Conservation (phyloP, 805 yeast genomes). For the Candida multigemmis region DNA sequence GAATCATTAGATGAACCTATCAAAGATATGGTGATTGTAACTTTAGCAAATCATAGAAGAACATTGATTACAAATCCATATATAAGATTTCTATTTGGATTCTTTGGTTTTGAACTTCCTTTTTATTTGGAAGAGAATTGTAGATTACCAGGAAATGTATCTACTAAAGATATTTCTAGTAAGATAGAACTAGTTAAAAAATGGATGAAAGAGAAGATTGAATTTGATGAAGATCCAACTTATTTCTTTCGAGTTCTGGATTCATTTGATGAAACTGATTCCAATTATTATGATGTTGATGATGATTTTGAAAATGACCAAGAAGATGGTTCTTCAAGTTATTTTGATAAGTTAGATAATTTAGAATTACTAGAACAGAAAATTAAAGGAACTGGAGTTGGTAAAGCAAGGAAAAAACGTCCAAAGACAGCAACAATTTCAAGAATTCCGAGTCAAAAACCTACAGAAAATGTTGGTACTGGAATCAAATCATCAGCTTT, state of each 20-base stretch:
- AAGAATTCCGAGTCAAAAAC: conserved; percentile 3
- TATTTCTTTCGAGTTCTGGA: conserved; percentile 19
- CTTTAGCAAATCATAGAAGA: conserved; percentile 16
- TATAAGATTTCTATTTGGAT: conserved; percentile 36
- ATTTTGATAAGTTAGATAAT: conserved; percentile 16
- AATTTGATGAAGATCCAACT: conserved; percentile 28
- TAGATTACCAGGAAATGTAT: conserved; percentile 22
- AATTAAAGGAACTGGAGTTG: conserved; percentile 3
- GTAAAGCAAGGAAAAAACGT: conserved; percentile 5
- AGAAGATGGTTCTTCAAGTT: conserved; percentile 12
- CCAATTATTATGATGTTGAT: conserved; percentile 16
- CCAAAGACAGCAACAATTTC: conserved; percentile 3
- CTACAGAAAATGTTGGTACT: conserved; percentile 17
- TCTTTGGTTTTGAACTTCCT: conserved; percentile 40
- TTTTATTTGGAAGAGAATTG: conserved; percentile 28
- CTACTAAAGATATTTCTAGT: conserved; percentile 20
- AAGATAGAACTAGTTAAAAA: conserved; percentile 29
- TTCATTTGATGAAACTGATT: conserved; percentile 7
- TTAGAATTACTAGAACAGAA: conserved; percentile 27
- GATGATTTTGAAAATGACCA: conserved; percentile 15
- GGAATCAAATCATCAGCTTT: conserved; percentile 40
- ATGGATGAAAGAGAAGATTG: conserved; percentile 22
- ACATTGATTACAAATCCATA: conserved; percentile 38
- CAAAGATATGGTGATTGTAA: conserved; percentile 5
- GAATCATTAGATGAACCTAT: conserved; percentile 5